Conservation (phyloP, 352 stramenopile species). For the Globisporangium alternatum region DNA sequence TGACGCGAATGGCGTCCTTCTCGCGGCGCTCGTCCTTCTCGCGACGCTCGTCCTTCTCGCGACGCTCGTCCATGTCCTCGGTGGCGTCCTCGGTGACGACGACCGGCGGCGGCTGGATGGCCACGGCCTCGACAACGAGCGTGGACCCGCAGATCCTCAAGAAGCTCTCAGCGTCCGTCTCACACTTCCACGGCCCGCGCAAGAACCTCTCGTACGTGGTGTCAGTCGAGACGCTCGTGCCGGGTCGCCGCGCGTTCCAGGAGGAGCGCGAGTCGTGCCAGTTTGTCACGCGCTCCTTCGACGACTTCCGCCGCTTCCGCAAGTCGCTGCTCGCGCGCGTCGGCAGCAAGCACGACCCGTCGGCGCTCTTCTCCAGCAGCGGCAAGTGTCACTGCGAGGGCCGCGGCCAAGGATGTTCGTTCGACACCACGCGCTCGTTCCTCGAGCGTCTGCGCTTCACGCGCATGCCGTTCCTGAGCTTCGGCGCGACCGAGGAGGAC, state of each 20-base stretch:
- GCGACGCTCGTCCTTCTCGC: conserved; percentile 13
- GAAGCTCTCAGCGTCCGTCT: conserved; percentile 74
- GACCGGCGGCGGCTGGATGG: conserved; percentile 25
- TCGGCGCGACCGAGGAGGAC: conserved; percentile 43
- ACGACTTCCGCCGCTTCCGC: conserved; percentile 75
- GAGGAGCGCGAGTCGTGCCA: conserved; percentile 71
- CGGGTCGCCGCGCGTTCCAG: conserved; percentile 44
- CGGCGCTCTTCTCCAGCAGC: conserved; percentile 30
- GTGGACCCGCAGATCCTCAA: conserved; percentile 82
- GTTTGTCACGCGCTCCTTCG: conserved; percentile 67
- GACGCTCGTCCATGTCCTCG: conserved; percentile 17
- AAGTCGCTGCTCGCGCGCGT: conserved; percentile 69
- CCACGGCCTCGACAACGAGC: conserved; percentile 25
- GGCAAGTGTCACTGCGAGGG: conserved; percentile 61
- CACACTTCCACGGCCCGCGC: conserved; percentile 58
- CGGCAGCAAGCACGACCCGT: conserved; percentile 38
- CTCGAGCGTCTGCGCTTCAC: conserved; percentile 75
- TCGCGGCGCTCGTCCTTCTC: conserved; percentile 16
- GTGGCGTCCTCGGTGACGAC: conserved; percentile 2
- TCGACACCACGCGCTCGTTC: conserved; percentile 69
- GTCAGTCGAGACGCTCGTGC: conserved; percentile 71
- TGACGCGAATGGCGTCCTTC: conserved; percentile 15
- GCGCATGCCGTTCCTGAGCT: conserved; percentile 65
- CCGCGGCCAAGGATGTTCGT: conserved; percentile 46
- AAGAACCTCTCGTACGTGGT: conserved; percentile 81